Evolutionary conservation across 2,329 filamentous ascomycete genomes (phyloP), one percentile per base, ranked within the genome.

Genomic region (Trichoderma cornu-damae): DNA sequence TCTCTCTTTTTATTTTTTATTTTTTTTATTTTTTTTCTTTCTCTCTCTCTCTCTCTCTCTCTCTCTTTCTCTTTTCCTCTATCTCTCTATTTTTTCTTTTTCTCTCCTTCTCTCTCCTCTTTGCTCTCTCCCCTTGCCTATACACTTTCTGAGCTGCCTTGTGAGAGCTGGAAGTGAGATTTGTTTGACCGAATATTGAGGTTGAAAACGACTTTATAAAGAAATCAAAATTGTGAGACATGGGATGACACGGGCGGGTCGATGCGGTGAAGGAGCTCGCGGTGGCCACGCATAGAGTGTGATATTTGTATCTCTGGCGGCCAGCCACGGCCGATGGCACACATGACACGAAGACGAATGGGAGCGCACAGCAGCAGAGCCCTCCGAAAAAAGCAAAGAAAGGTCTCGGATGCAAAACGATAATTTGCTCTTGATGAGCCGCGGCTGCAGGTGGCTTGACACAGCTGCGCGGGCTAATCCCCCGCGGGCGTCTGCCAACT

Each of bases 371-470:
- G n/a, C 12, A 34, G 37, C 14, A 42, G 16, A 40, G 9, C 8
- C 38, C 38, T n/a, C 38, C 11, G n/a, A 26, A 24, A 47, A 53
- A 28, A 54, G 30, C 6, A 44, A 46, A 7, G 3, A 26, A 18
- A 37, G n/a, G 51, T 46, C 51, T 54, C 51, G 46, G 37, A 55
- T 26, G 52, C 52, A 47, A 38, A 47, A 47, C 52, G 47, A 38
- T 37, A 44, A 46, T 37, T 47, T 37, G 9, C 5, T 46, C 52
- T 46, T 26, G 43, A 46, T 30, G 47, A 55, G 52, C 42, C 34
- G 51, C 51, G n/a, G 51, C 51, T 46, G 51, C 30, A 47, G 42
- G 22, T 46, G 52, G 52, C 52, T 47, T 46, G 16, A 47, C 8
- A 43, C 32, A 30, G 42, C n/a, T 26, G 32, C 11, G 5, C 42